These are phyloP conservation scores for Verticillium albo-atrum DNA, from an alignment of 2,329 filamentous ascomycete species.

Conservation along the genomic window DNA sequence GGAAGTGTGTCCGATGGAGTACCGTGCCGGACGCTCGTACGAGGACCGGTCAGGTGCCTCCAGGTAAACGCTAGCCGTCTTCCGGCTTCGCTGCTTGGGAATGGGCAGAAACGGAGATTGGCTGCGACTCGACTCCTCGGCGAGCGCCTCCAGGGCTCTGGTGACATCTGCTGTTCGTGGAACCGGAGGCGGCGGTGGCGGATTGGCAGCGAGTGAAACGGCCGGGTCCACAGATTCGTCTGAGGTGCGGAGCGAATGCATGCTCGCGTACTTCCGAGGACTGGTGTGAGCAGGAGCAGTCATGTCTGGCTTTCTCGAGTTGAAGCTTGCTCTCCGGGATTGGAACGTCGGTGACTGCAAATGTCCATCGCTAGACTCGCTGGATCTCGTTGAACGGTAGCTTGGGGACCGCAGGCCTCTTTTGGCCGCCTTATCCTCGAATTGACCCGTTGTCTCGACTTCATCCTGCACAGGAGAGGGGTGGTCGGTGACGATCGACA, in stretches of 20 bases:
- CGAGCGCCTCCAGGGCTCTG: conserved; percentile 23
- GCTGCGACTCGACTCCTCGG: conserved; percentile 23
- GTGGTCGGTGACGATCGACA: conserved; percentile 52
- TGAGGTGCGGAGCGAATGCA: conserved; percentile 22
- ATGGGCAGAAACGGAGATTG: conserved; percentile 11
- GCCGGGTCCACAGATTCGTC: conserved; percentile 12
- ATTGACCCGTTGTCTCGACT: not conserved
- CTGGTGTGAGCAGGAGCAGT: conserved; percentile 9
- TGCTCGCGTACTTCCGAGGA: conserved; percentile 24
- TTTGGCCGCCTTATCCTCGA: conserved; percentile 15
- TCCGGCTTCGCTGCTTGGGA: conserved; percentile 5
- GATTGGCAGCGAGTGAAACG: conserved; percentile 9
- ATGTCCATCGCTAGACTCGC: not conserved
- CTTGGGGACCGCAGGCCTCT: conserved; percentile 5
- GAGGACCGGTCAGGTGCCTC: not conserved
- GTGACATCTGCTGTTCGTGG: conserved; percentile 10
- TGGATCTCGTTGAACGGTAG: not conserved
- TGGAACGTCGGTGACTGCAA: conserved; percentile 1
- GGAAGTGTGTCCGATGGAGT: not conserved
- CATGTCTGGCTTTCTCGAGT: not conserved
- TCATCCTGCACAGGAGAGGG: conserved; percentile 21
- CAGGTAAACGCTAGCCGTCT: conserved; percentile 15
- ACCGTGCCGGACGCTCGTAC: not conserved
- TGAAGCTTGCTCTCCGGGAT: conserved; percentile 1
- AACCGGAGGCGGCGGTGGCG: conserved; percentile 12